Evolutionary conservation across 805 yeast genomes (phyloP).

Genomic region (Candida ovalis): DNA sequence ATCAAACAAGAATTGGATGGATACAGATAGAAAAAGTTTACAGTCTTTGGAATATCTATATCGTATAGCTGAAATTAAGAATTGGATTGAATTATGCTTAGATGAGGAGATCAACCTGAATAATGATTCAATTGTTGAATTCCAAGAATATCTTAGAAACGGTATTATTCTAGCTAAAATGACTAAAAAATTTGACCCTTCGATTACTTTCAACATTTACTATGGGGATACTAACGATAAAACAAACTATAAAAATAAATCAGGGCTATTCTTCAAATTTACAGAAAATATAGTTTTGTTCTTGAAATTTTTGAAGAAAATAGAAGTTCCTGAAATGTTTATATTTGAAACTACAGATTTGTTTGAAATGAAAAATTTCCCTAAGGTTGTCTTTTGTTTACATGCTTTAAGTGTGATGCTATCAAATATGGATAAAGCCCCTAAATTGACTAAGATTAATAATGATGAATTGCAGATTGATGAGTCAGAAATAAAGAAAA

Average conservation of each 20-base stretch:
- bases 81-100: conserved; percentile 42
- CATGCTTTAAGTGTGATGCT: conserved; percentile 83
- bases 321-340: conserved; percentile 82
- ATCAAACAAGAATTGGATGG: conserved; percentile 21
- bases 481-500: conserved; percentile 62
- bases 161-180: conserved; percentile 84
- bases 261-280: conserved; percentile 71
- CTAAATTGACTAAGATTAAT: conserved; percentile 57
- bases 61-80: conserved; percentile 46
- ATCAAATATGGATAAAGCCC: conserved; percentile 52
- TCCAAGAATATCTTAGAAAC: conserved; percentile 66
- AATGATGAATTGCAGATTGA: conserved; percentile 55
- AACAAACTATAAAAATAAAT: conserved; percentile 27
- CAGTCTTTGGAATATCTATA: conserved; percentile 47
- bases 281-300: conserved; percentile 90
- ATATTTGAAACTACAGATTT: conserved; percentile 89
- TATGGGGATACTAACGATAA: conserved; percentile 34
- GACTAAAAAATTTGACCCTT: conserved; percentile 68
- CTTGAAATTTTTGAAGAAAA: conserved; percentile 61
- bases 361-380: conserved; percentile 87
- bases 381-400: conserved; percentile 88
- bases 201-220: conserved; percentile 53
- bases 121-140: conserved; percentile 41
- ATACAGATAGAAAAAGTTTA: conserved; percentile 25
- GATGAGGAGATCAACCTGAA: conserved; percentile 22